phyloP scores from a whole-genome alignment of 2,329 filamentous ascomycete species.

The Cyphellophora europaea region DNA sequence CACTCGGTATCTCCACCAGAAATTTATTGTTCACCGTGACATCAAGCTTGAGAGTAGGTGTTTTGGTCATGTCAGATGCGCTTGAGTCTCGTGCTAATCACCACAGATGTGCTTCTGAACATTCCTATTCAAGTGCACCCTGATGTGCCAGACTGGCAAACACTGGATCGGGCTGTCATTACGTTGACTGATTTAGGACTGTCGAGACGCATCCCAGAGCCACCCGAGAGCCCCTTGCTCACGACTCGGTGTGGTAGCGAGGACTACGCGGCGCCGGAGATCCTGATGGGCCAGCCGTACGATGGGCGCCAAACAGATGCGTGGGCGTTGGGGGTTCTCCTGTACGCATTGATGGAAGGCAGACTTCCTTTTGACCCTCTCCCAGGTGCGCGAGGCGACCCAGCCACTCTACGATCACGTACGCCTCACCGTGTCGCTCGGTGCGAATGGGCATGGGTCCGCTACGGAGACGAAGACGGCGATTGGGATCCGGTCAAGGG shows the following conservation, averaged over 20 bases:
- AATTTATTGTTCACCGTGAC: conserved; percentile 87
- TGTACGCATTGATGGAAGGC: conserved; percentile 91
- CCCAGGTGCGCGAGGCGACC: conserved; percentile 64
- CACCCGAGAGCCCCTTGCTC: conserved; percentile 72
- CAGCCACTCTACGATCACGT: conserved; percentile 64
- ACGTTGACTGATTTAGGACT: conserved; percentile 89
- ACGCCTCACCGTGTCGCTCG: conserved; percentile 91
- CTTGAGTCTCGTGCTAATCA: conserved; percentile 10
- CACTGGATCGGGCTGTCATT: conserved; percentile 71
- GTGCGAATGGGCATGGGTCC: conserved; percentile 91
- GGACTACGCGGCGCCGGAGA: conserved; percentile 93
- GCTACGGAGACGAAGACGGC: conserved; percentile 72
- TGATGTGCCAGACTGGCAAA: conserved; percentile 59
- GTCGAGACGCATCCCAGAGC: conserved; percentile 66
- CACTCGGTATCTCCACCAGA: conserved; percentile 72
- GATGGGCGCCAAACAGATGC: conserved; percentile 87
- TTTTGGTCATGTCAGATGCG: conserved; percentile 6
- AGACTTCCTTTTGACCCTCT: conserved; percentile 85
- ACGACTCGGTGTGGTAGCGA: conserved; percentile 91
- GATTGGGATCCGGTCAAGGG: conserved; percentile 69
- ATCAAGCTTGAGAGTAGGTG: conserved; percentile 93
- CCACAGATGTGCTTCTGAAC: conserved; percentile 80
- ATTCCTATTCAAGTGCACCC: conserved; percentile 59
- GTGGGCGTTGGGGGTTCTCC: conserved; percentile 86
- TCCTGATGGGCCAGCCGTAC: conserved; percentile 90